These are phyloP conservation scores for Tuber calosporum DNA, from an alignment of 495 filamentous ascomycete species.

Conservation along the genomic window DNA sequence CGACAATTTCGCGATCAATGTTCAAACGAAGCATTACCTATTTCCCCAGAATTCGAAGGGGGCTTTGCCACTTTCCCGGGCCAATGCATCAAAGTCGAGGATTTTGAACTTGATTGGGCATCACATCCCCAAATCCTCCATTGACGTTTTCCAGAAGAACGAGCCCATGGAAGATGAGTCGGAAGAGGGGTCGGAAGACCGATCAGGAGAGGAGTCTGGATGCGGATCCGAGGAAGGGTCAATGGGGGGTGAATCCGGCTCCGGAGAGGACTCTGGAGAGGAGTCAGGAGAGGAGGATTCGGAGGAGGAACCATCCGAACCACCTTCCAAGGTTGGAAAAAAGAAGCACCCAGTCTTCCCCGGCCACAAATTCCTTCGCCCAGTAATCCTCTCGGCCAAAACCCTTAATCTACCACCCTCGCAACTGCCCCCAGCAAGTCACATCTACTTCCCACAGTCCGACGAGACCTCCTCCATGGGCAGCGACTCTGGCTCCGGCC, in stretches of 20 bases:
- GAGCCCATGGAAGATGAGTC: slow-evolving; percentile 22
- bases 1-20: slow-evolving; percentile 53
- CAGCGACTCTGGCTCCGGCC: slow-evolving; percentile 36
- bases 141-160: slow-evolving; percentile 38
- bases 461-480: slow-evolving; percentile 38
- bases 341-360: slow-evolving; percentile 19
- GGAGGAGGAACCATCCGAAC: slow-evolving; percentile 18
- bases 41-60: slow-evolving; percentile 38
- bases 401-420: slow-evolving; percentile 35
- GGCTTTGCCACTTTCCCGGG: slow-evolving; percentile 32
- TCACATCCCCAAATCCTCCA: slow-evolving; percentile 39
- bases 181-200: slow-evolving; percentile 29
- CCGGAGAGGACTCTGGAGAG: slow-evolving; percentile 18
- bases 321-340: slow-evolving; percentile 11
- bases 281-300: slow-evolving; percentile 17
- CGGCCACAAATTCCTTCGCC: slow-evolving; percentile 29
- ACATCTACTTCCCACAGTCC: slow-evolving; percentile 33
- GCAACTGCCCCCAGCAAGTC: slow-evolving; percentile 36
- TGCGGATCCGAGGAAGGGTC: slow-evolving; percentile 12
- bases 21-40: slow-evolving; percentile 43
- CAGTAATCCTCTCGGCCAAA: slow-evolving; percentile 36
- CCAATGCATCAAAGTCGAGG: slow-evolving; percentile 38
- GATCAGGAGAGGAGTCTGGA: slow-evolving; percentile 9
- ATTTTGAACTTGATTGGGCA: slow-evolving; percentile 38
- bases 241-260: slow-evolving; percentile 15